Base-by-base conservation (phyloP, 495 filamentous ascomycete genomes). In the Poronia punctata region DNA sequence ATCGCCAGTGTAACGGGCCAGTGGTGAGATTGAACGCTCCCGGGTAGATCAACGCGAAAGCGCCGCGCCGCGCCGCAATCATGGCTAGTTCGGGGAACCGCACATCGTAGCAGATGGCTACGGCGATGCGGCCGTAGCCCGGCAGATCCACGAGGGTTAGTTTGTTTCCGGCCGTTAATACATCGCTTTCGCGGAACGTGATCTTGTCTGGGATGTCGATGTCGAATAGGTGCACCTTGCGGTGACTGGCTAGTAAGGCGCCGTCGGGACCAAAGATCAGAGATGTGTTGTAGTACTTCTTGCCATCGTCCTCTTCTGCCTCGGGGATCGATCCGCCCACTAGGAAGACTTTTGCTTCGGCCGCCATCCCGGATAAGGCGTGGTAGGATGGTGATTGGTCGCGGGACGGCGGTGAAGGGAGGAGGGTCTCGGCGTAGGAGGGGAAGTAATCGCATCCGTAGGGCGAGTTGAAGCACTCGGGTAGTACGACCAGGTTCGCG, bases 221-320 rank as follows among this genome's bases (percentile, higher is more conserved):
- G 66, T 99, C 92, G 66, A 99, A 99, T n/a, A 99, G 73, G 59
- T 99, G 92, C 14, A 92, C 77, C 61, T 99, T 99, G 46, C 92
- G 79, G 57, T 99, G 89, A 2, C 78, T 84, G 3, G 80, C 86
- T 7, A 97, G 71, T n/a, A 96, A 68, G 7, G 70, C 58, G 1
- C 92, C 92, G 1, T 72, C 50, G 0, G 88, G 88, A 9, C 67
- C 73, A 63, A 98, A 98, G 1, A 83, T 79, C 22, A 98, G 72
- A 6, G 74, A 82, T 7, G 92, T 96, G 63, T 98, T 98, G 71
- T 90, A 94, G 64, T 88, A 86, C 51, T 84, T 88, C 34, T 82
- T 75, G 5, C 15, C 23, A 10, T 45, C 46, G 29, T 52, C 45
- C 12, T 45, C 41, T 28, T 75, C 75, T 18, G 80, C 68, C 54